Evolutionary conservation across 2,329 filamentous ascomycete genomes (phyloP).

Genomic region (Rachicladosporium sp.): DNA sequence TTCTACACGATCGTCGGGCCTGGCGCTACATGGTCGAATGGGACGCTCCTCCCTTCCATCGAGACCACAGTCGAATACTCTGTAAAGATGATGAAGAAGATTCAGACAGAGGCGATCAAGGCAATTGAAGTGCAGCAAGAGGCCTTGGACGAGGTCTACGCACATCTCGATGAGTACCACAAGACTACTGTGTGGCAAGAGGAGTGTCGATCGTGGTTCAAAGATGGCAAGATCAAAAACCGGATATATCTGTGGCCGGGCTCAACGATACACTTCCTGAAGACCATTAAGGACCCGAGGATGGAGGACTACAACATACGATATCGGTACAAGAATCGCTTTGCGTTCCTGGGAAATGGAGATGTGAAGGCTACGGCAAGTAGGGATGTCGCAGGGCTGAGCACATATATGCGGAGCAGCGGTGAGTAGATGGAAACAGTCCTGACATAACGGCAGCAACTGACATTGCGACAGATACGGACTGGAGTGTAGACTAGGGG

Average conservation of each 20-base stretch:
- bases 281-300: slow-evolving; percentile 33
- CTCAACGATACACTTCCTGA: slow-evolving; percentile 38
- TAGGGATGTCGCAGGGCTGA: too few species aligned
- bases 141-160: slow-evolving; percentile 37
- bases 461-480: too few species aligned
- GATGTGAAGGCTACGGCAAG: too few species aligned
- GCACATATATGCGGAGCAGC: too few species aligned
- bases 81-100: slow-evolving; percentile 38
- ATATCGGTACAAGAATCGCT: too few species aligned
- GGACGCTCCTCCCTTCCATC: slow-evolving; percentile 31
- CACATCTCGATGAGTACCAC: slow-evolving; percentile 35
- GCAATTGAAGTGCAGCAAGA: slow-evolving; percentile 33
- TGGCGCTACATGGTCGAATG: slow-evolving; percentile 31
- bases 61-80: slow-evolving; percentile 38
- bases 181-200: slow-evolving; percentile 34
- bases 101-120: slow-evolving; percentile 36
- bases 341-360: too few species aligned
- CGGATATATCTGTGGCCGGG: slow-evolving; percentile 33
- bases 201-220: slow-evolving; percentile 34
- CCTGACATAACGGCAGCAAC: too few species aligned
- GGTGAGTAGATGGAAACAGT: too few species aligned
- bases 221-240: slow-evolving; percentile 20
- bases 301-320: slow-evolving; percentile 32
- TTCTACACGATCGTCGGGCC: slow-evolving; percentile 30
- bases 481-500: too few species aligned